A percentile compares a stretch with the other conserved stretches of the same genome.
Conservation (phyloP, 2,329 filamentous ascomycete species). For the Rutstroemia sp. region DNA sequence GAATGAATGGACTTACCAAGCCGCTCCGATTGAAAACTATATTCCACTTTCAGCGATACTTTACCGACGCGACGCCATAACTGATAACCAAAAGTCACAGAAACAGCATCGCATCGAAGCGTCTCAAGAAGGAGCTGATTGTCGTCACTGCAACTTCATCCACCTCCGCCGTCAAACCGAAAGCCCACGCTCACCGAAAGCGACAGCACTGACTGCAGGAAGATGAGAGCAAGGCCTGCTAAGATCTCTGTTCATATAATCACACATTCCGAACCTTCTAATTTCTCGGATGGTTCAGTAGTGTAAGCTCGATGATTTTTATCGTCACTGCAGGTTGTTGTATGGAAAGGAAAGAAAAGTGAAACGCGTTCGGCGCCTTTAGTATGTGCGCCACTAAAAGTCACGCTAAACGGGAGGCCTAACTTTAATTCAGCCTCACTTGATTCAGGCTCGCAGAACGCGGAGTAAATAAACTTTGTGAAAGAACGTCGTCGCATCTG, state of each 20-base stretch:
- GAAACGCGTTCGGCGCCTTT: background rate
- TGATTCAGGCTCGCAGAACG: background rate
- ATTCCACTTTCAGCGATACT: constrained; percentile 23
- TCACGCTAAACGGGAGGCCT: constrained; percentile 1
- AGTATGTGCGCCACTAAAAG: background rate
- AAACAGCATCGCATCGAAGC: constrained; percentile 12
- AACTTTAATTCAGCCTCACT: constrained; percentile 10
- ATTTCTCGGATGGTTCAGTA: constrained; percentile 21
- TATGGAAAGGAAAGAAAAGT: constrained; percentile 6
- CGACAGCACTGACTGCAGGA: background rate
- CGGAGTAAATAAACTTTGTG: background rate
- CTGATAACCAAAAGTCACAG: constrained; percentile 16
- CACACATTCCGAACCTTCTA: constrained; percentile 27
- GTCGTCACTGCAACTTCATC: constrained; percentile 23
- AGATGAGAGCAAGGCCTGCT: constrained; percentile 21
- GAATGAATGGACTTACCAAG: constrained; percentile 19
- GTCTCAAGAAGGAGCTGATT: constrained; percentile 27
- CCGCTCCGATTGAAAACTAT: constrained; percentile 34
- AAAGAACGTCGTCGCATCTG: background rate
- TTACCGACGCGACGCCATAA: constrained; percentile 7
- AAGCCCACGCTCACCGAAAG: constrained; percentile 4
- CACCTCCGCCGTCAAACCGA: background rate
- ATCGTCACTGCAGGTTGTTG: constrained; percentile 29
- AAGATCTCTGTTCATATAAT: constrained; percentile 32
- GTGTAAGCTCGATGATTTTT: constrained; percentile 28